A percentile compares a stretch with the other conserved stretches of the same genome.
Evolutionary conservation across 1,284 basidiomycete species (phyloP).

Genomic region (Cystobasidium pallidum): DNA sequence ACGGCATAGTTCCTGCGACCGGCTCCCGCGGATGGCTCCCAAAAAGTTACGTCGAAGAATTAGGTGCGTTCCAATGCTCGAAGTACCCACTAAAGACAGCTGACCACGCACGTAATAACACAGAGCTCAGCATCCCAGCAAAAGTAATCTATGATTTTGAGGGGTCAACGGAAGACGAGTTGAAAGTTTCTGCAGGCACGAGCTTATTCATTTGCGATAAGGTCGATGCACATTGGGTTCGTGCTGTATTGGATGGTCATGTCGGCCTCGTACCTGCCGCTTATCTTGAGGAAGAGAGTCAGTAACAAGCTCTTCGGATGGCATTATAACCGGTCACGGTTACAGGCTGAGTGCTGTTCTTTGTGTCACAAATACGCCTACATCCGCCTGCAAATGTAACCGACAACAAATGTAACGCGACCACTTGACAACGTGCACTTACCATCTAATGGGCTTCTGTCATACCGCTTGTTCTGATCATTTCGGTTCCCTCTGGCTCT

Average conservation of each 20-base stretch:
- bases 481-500: no score
- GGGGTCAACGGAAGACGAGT: conserved; percentile 71
- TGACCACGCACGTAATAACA: background rate
- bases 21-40: conserved; percentile 81
- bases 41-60: conserved; percentile 77
- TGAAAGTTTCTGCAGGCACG: conserved; percentile 79
- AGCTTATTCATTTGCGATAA: conserved; percentile 74
- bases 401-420: conserved; percentile 1
- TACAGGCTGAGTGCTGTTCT: conserved; percentile 16
- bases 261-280: conserved; percentile 86
- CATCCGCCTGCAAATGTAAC: no score
- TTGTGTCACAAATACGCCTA: background rate
- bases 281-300: conserved; percentile 72
- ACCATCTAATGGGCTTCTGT: background rate
- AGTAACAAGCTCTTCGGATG: background rate
- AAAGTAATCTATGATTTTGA: conserved; percentile 79
- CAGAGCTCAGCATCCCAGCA: conserved; percentile 59
- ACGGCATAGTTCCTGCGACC: conserved; percentile 54
- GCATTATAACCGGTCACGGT: background rate
- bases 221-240: conserved; percentile 88
- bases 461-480: background rate
- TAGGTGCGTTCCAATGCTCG: conserved; percentile 63
- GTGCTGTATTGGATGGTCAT: conserved; percentile 77
- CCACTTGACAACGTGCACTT: background rate
- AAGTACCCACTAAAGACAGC: background rate